Base-by-base conservation (phyloP, 306 rosid species). In the Potentilla sterilis region DNA sequence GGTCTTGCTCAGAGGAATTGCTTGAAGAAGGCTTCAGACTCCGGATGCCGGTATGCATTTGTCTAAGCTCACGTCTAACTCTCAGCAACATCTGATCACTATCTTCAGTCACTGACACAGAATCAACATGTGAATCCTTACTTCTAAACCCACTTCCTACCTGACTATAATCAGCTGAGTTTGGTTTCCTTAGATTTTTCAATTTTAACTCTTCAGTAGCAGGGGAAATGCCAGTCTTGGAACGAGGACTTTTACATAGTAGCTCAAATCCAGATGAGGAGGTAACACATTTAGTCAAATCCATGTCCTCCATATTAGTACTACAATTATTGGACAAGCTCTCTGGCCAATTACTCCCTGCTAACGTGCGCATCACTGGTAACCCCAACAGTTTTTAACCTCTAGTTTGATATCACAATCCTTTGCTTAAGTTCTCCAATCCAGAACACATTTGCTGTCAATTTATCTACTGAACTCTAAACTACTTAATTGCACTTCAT, bases 251-350 rank as follows among this genome's bases (percentile, higher is more conserved):
- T 74, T 82, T 40, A 67, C 79, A 61, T 65, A 81, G 83, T 43
- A 67, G 67, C 66, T 51, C 86, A 77, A 88, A 84, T 69, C 79
- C 88, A 77, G 81, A 81, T 18, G 79, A 52, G 57, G 92, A 70
- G 81, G 78, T 7, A 65, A 63, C 57, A 58, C 80, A 64, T 66
- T 81, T 79, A 72, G 22, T 79, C 48, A 82, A 72, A 80, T 79
- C 78, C 51, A 75, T 80, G 15, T 51, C 89, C 75, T 82, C 80
- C 72, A 79, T 79, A 38, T 63, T 75, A 67, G 69, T 75, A 74
- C 49, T 51, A 57, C 58, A 61, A 49, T 75, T 82, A 66, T 74
- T 76, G 49, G 81, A 49, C 55, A 68, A 73, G 78, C 34, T 72
- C 49, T 83, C 79, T n/a, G 62, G 75, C 83, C 72, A 81, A n/a